phyloP scores from a whole-genome alignment of 2,329 filamentous ascomycete species.

The Emergomyces orientalis region DNA sequence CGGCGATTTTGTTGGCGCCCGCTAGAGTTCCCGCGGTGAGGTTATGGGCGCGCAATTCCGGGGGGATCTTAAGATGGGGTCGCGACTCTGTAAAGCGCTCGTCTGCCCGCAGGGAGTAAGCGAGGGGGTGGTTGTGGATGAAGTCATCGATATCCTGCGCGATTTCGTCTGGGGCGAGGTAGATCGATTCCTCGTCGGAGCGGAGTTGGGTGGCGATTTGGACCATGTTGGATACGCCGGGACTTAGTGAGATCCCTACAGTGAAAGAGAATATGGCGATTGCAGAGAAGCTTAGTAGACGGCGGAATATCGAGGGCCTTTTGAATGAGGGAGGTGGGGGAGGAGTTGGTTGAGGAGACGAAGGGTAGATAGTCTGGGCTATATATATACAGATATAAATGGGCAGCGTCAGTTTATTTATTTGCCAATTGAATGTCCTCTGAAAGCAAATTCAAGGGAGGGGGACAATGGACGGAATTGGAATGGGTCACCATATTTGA shows the following conservation, averaged over 20 bases:
- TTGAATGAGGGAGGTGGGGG: neutral
- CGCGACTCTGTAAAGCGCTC: conserved; percentile 64
- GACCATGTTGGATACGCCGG: conserved; percentile 19
- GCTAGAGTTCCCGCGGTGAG: conserved; percentile 73
- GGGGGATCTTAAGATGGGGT: conserved; percentile 79
- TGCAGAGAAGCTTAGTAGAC: conserved; percentile 29
- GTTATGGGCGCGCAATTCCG: conserved; percentile 58
- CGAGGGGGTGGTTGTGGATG: conserved; percentile 68
- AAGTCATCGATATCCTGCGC: conserved; percentile 56
- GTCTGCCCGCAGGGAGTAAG: conserved; percentile 56
- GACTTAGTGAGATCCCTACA: conserved; percentile 24
- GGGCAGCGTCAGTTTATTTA: neutral
- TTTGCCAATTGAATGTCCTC: neutral
- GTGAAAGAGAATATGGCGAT: conserved; percentile 29
- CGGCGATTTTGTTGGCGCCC: conserved; percentile 64
- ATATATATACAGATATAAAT: neutral
- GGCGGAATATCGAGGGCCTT: conserved; percentile 24
- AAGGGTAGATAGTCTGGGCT: conserved; percentile 6
- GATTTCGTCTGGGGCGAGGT: conserved; percentile 46
- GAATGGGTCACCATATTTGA: neutral
- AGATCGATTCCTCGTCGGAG: conserved; percentile 67
- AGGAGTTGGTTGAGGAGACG: neutral
- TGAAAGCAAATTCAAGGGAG: neutral
- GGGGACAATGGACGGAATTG: neutral
- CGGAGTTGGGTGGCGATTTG: conserved; percentile 36